Conservation (phyloP, 2,329 filamentous ascomycete species). For the Sporothrix pseudoabietina region DNA sequence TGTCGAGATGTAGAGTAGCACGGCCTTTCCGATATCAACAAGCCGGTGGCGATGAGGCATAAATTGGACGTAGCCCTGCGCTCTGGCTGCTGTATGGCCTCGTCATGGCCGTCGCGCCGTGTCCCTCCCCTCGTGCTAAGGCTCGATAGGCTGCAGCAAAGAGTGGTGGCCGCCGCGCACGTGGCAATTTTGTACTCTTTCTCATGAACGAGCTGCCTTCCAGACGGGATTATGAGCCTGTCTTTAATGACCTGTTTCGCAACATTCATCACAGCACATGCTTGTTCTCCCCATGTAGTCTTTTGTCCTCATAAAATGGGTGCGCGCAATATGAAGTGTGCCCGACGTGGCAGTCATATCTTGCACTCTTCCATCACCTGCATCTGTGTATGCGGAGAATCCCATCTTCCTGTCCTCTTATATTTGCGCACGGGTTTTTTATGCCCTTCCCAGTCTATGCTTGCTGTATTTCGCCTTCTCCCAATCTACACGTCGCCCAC, state of each 20-base stretch:
- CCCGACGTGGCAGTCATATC: conserved; percentile 9
- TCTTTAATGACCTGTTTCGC: background rate
- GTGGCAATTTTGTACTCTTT: background rate
- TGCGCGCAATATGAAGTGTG: background rate
- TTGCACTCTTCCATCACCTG: background rate
- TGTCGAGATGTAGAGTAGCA: background rate
- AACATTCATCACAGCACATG: background rate
- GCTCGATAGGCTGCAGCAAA: background rate
- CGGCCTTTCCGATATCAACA: background rate
- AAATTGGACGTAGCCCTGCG: background rate
- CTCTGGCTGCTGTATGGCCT: background rate
- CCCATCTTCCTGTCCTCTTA: background rate
- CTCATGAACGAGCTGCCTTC: no score
- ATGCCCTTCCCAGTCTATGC: background rate
- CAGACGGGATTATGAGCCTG: no score
- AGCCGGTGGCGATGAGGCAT: background rate
- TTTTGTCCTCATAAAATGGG: background rate
- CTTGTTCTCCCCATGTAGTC: background rate
- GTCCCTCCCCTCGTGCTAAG: background rate
- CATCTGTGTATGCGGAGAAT: background rate
- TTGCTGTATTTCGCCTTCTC: background rate
- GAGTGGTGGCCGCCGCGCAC: background rate
- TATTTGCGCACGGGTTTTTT: no score
- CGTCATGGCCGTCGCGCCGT: background rate
- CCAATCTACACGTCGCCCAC: background rate